Percentiles rank a stretch among this genome's conserved stretches.
These are phyloP conservation scores for Kwoniella pini DNA, from an alignment of 768 basidiomycete genomes.

Conservation along the genomic window DNA sequence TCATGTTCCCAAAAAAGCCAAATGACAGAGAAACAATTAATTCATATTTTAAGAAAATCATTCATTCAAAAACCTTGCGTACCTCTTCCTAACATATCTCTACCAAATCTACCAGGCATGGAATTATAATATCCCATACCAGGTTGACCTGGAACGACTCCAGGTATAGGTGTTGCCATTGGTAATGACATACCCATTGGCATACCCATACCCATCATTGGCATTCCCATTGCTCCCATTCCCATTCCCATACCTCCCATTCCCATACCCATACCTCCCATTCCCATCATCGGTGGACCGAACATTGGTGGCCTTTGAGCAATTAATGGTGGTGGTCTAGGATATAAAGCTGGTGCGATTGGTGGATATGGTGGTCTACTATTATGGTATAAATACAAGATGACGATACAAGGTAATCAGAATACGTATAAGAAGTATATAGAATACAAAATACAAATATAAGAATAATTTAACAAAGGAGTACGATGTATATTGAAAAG, in stretches of 20 bases:
- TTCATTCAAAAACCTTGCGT: slow-evolving; percentile 21
- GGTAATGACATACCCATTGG: slow-evolving; percentile 36
- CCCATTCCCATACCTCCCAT: slow-evolving; percentile 9
- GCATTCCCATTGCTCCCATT: slow-evolving; percentile 27
- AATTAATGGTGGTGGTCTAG: slow-evolving; percentile 21
- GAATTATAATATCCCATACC: slow-evolving; percentile 43
- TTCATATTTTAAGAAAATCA: slow-evolving; percentile 10
- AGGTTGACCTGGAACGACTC: slow-evolving; percentile 48
- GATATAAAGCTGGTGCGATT: slow-evolving; percentile 15
- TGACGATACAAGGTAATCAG: not conserved
- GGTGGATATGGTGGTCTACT: slow-evolving; percentile 18
- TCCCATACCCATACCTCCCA: slow-evolving; percentile 24
- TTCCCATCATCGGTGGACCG: slow-evolving; percentile 27
- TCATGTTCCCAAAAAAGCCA: not conserved
- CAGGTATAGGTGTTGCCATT: slow-evolving; percentile 36
- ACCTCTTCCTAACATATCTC: slow-evolving; percentile 51
- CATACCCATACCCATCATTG: slow-evolving; percentile 31
- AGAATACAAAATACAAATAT: not conserved
- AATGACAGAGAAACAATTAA: slow-evolving; percentile 9
- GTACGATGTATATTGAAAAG: not conserved
- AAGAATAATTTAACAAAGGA: slow-evolving; percentile 4
- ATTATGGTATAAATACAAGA: not conserved
- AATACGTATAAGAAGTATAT: slow-evolving; percentile 3
- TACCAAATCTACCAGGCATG: slow-evolving; percentile 46
- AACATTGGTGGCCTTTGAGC: slow-evolving; percentile 29